Evolutionary conservation across 371 early-diverging fungal genomes (phyloP), one percentile per base, ranked within the genome.

Genomic region (Choanephora cucurbitarum): DNA sequence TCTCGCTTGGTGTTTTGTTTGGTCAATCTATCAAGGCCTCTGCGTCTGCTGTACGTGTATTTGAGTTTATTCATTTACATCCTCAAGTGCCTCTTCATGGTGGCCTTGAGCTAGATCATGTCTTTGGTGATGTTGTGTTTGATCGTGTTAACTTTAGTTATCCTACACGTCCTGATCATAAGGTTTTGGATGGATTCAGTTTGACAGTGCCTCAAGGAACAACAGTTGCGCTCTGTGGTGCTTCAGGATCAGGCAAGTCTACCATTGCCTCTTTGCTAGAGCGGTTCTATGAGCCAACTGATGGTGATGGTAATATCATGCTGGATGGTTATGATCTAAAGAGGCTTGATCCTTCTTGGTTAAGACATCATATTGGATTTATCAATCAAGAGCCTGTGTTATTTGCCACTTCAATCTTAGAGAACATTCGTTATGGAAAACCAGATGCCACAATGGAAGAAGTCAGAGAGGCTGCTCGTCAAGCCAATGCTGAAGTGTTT

Each of bases 351-450:
- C 77, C 81, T 7, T 60, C 73, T 17, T 85, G 82, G 84, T 61
- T 80, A 15, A 77, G 88, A 44, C 62, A 68, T 31, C 82, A 86
- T 19, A 83, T 91, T 48, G 88, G 87, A n/a, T 81, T 73, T 43
- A 88, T 90, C 37, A 81, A 84, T 50, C 94, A 95, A 69, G 75
- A 79, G 42, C 94, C 92, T 10, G 78, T 81, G 1, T 68, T 93
- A 13, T 92, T 91, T 67, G 89, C 86, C 15, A 81, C 87, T 0
- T 72, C 86, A 5, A 89, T 92, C 60, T 63, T 68, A 15, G 92
- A 91, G 48, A 92, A 91, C 69, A 89, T 94, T 46, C 78, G 84
- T 10, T 77, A 85, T 54, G 87, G 86, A 10, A 58, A 63, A 3
- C 82, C 86, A 14, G 58, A 61, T 10, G 84, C 86, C 6, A 74